A percentile compares a stretch with the other conserved stretches of the same genome.
Evolutionary conservation across 805 yeast species (phyloP).

Genomic region (Hanseniaspora vineae): DNA sequence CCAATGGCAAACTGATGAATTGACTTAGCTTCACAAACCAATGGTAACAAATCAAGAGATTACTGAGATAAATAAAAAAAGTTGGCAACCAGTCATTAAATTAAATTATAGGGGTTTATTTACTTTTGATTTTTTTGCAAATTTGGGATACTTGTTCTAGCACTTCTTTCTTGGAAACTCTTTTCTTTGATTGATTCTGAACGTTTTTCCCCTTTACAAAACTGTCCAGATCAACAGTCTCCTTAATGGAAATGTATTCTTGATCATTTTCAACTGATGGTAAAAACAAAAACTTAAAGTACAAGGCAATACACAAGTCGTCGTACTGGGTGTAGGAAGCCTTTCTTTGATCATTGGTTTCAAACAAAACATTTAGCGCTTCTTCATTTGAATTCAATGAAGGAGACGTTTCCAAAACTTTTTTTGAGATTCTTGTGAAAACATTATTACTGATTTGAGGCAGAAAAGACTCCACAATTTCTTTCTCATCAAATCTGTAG

Average conservation of each 20-base stretch:
- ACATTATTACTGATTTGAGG: slow-evolving; percentile 16
- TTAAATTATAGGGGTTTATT: neutral
- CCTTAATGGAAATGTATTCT: slow-evolving; percentile 2
- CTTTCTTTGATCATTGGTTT: slow-evolving; percentile 21
- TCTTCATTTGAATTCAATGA: slow-evolving; percentile 9
- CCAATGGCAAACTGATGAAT: too few species aligned
- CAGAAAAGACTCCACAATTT: slow-evolving; percentile 15
- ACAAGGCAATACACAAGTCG: slow-evolving; percentile 18
- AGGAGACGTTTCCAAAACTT: slow-evolving; percentile 11
- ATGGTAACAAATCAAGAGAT: too few species aligned
- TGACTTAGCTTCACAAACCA: too few species aligned
- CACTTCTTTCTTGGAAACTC: neutral
- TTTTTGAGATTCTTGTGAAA: slow-evolving; percentile 14
- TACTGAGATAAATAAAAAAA: too few species aligned
- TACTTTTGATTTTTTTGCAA: neutral
- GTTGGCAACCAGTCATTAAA: too few species aligned
- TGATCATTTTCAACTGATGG: slow-evolving; percentile 9
- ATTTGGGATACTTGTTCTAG: neutral
- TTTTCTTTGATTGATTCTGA: neutral
- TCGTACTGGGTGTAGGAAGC: slow-evolving; percentile 21
- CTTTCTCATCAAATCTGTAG: slow-evolving; percentile 16
- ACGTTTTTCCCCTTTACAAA: neutral
- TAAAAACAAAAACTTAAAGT: slow-evolving; percentile 18
- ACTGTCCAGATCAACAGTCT: slow-evolving; percentile 7
- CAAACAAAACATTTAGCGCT: slow-evolving; percentile 13